A percentile compares a stretch with the other conserved stretches of the same genome.
Conservation (phyloP, 768 basidiomycete species). For the Peribolospora kevripleyi region DNA sequence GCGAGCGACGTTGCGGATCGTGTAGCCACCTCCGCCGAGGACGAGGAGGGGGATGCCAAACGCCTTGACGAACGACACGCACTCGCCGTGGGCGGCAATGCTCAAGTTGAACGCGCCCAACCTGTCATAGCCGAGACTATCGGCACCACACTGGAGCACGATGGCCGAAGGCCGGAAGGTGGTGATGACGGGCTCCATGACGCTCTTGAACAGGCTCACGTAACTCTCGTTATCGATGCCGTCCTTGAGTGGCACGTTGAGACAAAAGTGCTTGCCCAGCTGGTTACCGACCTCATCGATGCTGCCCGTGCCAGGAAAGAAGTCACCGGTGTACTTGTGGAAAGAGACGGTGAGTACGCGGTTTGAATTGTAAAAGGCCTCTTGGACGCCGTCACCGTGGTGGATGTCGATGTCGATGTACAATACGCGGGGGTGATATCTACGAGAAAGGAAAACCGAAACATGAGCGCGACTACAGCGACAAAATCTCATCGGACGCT, state of each 20-base stretch:
- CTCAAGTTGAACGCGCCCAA: constrained; percentile 93
- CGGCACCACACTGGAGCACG: constrained; percentile 90
- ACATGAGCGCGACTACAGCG: not conserved
- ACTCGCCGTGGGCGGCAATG: constrained; percentile 93
- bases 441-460: constrained; percentile 16
- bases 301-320: constrained; percentile 94
- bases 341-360: constrained; percentile 98
- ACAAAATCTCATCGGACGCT: not conserved
- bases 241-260: constrained; percentile 86
- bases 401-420: constrained; percentile 99
- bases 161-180: constrained; percentile 72
- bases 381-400: constrained; percentile 88
- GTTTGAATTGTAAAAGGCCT: constrained; percentile 91
- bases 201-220: constrained; percentile 76
- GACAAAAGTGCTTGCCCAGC: constrained; percentile 71
- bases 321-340: constrained; percentile 95
- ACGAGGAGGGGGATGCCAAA: constrained; percentile 78
- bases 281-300: constrained; percentile 67
- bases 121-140: constrained; percentile 80
- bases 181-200: constrained; percentile 78
- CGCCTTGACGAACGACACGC: constrained; percentile 83
- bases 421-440: constrained; percentile 75
- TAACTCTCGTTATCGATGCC: constrained; percentile 97
- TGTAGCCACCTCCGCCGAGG: constrained; percentile 87
- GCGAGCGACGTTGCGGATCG: constrained; percentile 86